A percentile compares a stretch with the other conserved stretches of the same genome.
phyloP scores from a whole-genome alignment of 768 basidiomycete genomes.

The Xerocomellus intermedius region DNA sequence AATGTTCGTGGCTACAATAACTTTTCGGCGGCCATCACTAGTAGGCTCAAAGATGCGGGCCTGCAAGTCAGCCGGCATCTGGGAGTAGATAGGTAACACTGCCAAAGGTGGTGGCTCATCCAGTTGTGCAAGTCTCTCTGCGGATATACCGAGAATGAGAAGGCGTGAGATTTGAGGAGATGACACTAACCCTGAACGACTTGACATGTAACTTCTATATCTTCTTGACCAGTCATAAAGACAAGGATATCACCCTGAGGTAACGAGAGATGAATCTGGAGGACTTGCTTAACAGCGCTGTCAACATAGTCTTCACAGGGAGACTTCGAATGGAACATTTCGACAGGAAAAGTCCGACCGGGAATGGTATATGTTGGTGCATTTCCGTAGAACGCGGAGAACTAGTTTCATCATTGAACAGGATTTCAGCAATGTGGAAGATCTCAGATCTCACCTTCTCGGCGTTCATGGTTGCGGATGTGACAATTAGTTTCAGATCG shows the following conservation, averaged over 20 bases:
- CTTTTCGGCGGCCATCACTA: constrained; percentile 89
- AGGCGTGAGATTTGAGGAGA: background rate
- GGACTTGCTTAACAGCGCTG: constrained; percentile 94
- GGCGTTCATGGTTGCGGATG: constrained; percentile 99
- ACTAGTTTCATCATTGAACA: constrained; percentile 48
- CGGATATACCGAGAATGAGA: background rate
- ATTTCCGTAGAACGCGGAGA: constrained; percentile 92
- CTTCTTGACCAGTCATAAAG: constrained; percentile 99
- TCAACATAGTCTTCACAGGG: constrained; percentile 99
- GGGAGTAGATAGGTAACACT: constrained; percentile 97
- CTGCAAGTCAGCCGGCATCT: constrained; percentile 99
- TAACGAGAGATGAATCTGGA: constrained; percentile 92
- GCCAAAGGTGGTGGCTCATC: constrained; percentile 86
- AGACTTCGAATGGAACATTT: constrained; percentile 93
- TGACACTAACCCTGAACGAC: constrained; percentile 74
- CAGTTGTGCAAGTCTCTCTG: constrained; percentile 90
- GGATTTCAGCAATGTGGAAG: background rate
- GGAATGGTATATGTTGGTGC: constrained; percentile 95
- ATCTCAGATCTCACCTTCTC: constrained; percentile 67
- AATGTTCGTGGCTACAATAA: constrained; percentile 98
- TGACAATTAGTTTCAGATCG: constrained; percentile 95
- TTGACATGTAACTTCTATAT: constrained; percentile 96
- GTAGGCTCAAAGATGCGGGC: constrained; percentile 98
- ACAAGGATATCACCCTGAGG: constrained; percentile 94
- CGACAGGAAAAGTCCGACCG: constrained; percentile 95